Base-by-base conservation (phyloP, 306 rosid species). In the Canavalia ensiformis region DNA sequence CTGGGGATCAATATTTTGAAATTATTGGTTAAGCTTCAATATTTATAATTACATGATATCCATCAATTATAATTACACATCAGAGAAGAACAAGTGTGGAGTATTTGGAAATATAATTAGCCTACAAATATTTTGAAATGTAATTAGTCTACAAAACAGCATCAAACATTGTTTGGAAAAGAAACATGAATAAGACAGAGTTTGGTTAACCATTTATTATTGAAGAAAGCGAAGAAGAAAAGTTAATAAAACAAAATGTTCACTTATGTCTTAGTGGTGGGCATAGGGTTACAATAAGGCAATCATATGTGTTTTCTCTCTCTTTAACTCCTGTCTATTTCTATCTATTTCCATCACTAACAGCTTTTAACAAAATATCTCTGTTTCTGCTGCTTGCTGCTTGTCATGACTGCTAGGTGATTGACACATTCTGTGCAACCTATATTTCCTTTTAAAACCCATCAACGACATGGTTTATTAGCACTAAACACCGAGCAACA, bases 351-450 rank as follows among this genome's bases (percentile, higher is more conserved):
- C 6, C 54, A 28, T 37, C 56, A 30, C 67, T 4, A 37, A n/a
- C 79, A 77, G 75, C 82, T 83, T 77, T 82, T 68, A 76, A 76
- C 69, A 70, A 76, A 83, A 76, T 83, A 75, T 71, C 74, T 80
- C 63, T 72, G 56, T 72, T 82, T 68, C 81, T 71, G 69, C 56
- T 28, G 54, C 75, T 64, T 71, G 69, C 56, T 28, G 54, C 75
- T 64, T 74, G 70, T 66, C 72, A 66, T 33, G 58, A 4, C 72
- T 68, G 74, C 78, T 45, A 47, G 2, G 81, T 77, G 74, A 72
- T 75, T 75, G 84, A 67, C 52, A 30, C 75, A 65, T 82, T 82
- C 85, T 51, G 76, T 57, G 74, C 69, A 28, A 66, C 73, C 2
- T 52, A 33, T 68, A 33, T 68, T 55, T 52, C 68, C 37, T 56